Percentiles rank a stretch among this genome's conserved stretches.
Evolutionary conservation across 805 yeast species (phyloP).

Genomic region (Brettanomyces naardenensis): DNA sequence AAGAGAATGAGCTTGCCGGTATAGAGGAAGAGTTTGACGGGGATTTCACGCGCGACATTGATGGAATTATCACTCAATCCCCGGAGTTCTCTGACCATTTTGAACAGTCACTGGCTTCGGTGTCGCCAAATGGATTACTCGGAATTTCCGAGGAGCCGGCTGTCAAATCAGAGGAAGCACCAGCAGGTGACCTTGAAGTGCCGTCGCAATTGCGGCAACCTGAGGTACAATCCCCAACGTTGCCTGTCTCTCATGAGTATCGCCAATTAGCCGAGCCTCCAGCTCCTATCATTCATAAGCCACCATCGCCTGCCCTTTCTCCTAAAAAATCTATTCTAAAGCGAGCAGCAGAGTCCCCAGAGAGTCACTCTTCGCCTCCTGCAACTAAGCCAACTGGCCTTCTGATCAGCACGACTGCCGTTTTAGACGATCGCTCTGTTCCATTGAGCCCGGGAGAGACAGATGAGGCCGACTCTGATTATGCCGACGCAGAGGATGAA

Average conservation of each 20-base stretch:
- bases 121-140: not conserved
- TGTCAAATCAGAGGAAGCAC: not conserved
- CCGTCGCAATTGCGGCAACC: too few relatives aligned
- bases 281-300: not conserved
- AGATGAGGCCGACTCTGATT: conserved; percentile 1
- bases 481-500: conserved; percentile 3
- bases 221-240: too few relatives aligned
- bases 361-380: too few relatives aligned
- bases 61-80: not conserved
- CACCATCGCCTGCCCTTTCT: conserved; percentile 5
- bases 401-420: not conserved
- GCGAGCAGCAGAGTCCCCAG: conserved; percentile 3
- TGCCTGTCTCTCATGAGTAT: not conserved
- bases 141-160: not conserved
- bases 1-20: conserved; percentile 11
- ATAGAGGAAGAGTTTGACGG: conserved; percentile 20
- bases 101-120: too few relatives aligned
- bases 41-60: conserved; percentile 8
- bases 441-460: not conserved
- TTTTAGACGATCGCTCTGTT: not conserved
- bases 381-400: not conserved
- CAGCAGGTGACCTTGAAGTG: too few relatives aligned
- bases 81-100: not conserved
- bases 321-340: conserved; percentile 19
- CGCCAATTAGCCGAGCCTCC: not conserved